Evolutionary conservation across 2,329 filamentous ascomycete species (phyloP), one percentile per base, ranked within the genome.

Genomic region (Dothidotthia symphoricarpi): DNA sequence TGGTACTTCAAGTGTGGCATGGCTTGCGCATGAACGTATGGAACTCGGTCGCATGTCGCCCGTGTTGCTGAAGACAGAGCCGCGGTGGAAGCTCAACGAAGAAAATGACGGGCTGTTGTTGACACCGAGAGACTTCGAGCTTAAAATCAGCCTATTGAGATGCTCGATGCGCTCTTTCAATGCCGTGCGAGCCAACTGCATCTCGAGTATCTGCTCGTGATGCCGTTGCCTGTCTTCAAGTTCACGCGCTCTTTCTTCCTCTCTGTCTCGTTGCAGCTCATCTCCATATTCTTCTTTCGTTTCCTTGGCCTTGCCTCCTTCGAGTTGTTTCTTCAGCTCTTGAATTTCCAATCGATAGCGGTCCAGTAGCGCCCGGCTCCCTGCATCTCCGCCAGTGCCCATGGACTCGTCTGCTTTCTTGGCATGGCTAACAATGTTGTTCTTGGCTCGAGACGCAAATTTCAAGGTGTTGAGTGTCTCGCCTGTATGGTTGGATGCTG

Each of bases 111-210:
- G 62, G 28, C 65, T 67, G 29, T 68, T 63, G 66, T 98, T 98
- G 38, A 98, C 93, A 4, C 93, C 93, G 5, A 88, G 86, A 4
- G 91, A 97, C 64, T 96, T 96, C 12, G 91, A 97, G 64, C 88
- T 95, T 43, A 98, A 72, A 49, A 98, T 97, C 33, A 98, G 75
- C 31, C 91, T 83, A 68, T 97, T 98, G 31, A 98, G 75, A 67
- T 98, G 93, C 63, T 96, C 90, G 55, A 98, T 98, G 19, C 93
- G 84, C 72, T 98, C 93, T 66, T 97, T 98, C 37, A 98, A 72
- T 0, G 93, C 93, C 1, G 93, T 98, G 28, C 93, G 82, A 22
- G 93, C 93, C 31, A 98, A 78, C 64, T 98, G 93, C 87, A 98
- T 97, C 68, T 98, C 93, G 37, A 98, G 76, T 78, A 98, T 91